Conservation (phyloP, 2,329 filamentous ascomycete genomes). For the Ampelomyces quisqualis region DNA sequence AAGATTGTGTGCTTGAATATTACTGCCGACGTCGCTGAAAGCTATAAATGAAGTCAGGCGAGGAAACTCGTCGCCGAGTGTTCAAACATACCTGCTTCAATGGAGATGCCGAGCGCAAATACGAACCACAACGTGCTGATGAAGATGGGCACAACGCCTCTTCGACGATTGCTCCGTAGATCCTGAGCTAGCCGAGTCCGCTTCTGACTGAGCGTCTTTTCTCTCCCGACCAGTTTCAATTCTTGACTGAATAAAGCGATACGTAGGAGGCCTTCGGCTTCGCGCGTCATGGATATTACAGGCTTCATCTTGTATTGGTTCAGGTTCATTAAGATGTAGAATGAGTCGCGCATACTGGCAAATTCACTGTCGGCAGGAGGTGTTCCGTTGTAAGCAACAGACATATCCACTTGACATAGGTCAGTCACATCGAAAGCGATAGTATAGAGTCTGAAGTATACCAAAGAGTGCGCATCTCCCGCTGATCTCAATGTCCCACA, state of each 20-base stretch:
- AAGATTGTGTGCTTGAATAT: conserved; percentile 46
- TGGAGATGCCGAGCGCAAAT: conserved; percentile 36
- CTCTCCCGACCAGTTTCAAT: conserved; percentile 24
- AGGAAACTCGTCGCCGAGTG: not conserved
- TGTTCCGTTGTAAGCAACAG: conserved; percentile 26
- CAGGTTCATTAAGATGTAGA: conserved; percentile 47
- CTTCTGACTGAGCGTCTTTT: conserved; percentile 24
- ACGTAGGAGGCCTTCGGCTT: conserved; percentile 42
- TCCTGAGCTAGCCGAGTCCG: conserved; percentile 39
- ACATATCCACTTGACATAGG: conserved; percentile 32
- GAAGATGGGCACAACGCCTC: conserved; percentile 43
- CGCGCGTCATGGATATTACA: conserved; percentile 19
- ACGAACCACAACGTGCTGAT: conserved; percentile 47
- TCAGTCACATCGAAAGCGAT: conserved; percentile 8
- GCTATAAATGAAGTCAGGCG: conserved; percentile 13
- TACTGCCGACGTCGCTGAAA: conserved; percentile 38
- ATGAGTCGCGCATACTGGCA: conserved; percentile 42
- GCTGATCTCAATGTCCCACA: conserved; percentile 41
- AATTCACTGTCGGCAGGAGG: conserved; percentile 29
- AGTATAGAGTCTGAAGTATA: not conserved
- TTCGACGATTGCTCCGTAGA: conserved; percentile 42
- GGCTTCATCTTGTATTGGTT: conserved; percentile 47
- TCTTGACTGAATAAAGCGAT: conserved; percentile 44
- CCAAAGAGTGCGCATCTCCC: conserved; percentile 33
- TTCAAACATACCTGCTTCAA: conserved; percentile 11